phyloP scores from a whole-genome alignment of 208 protist genomes.

The Trypanosoma avium region DNA sequence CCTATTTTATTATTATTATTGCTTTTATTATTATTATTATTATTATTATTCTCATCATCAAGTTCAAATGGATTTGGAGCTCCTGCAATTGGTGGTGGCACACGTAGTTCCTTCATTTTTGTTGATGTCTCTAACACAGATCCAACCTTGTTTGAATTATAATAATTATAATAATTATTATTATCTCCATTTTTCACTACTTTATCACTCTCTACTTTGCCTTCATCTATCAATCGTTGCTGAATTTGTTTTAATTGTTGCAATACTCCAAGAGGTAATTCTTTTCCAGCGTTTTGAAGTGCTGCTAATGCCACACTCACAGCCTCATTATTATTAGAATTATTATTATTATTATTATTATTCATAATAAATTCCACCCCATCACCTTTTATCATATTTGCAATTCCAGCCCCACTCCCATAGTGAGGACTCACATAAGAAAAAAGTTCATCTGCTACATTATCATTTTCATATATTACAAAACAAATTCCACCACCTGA shows the following conservation, averaged over 20 bases:
- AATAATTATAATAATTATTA: too few relatives aligned
- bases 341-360: too few relatives aligned
- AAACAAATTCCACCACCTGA: slow-evolving; percentile 54
- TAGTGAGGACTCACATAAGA: slow-evolving; percentile 38
- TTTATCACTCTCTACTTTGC: not conserved
- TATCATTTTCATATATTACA: slow-evolving; percentile 57
- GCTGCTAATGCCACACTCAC: slow-evolving; percentile 34
- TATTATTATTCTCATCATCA: slow-evolving; percentile 3
- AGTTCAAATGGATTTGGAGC: slow-evolving; percentile 40
- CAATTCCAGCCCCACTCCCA: slow-evolving; percentile 35
- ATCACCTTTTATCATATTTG: slow-evolving; percentile 36
- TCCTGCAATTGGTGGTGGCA: slow-evolving; percentile 37
- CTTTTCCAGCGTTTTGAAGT: slow-evolving; percentile 50
- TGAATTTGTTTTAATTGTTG: slow-evolving; percentile 58
- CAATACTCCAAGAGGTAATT: slow-evolving; percentile 51
- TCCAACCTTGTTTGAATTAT: too few relatives aligned
- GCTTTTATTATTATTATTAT: not conserved
- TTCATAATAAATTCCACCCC: slow-evolving; percentile 52
- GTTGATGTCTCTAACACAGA: too few relatives aligned
- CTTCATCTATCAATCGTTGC: slow-evolving; percentile 14
- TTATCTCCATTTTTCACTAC: not conserved
- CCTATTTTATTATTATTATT: not conserved
- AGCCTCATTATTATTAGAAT: slow-evolving; percentile 35
- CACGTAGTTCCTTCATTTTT: too few relatives aligned
- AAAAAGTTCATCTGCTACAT: slow-evolving; percentile 65